Base-by-base conservation (phyloP, 2,329 filamentous ascomycete species). In the Pseudogymnoascus sp. region DNA sequence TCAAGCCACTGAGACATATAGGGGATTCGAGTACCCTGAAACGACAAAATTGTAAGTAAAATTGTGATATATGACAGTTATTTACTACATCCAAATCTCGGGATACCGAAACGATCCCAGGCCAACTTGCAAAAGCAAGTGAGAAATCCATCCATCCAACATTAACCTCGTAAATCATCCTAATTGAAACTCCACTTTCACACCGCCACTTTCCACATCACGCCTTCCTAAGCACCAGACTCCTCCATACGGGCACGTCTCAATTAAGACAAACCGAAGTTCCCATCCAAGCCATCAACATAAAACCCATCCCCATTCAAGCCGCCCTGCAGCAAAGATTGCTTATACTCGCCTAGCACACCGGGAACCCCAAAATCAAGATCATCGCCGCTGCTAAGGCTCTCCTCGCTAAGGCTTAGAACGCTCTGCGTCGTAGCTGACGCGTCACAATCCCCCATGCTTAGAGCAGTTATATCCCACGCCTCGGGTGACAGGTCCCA, bases 331-430 rank as follows among this genome's bases (percentile, higher is more conserved):
- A 66, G 58, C 12, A 68, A 58, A n/a, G 58, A 35, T 8, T 65
- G 63, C 14, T 61, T 58, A 30, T 67, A 66, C 30, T 68, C 67
- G 8, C 59, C 15, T 53, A 53, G 15, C 28, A 15, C 58, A 33
- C 37, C 58, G 3, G 35, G 35, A 6, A 12, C 58, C 33, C 57
- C 33, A 39, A 58, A 47, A 59, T 43, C 60, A 22, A 57, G 58
- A 12, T 78, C 78, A 53, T 77, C 76, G 2, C 81, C 79, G 14
- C 81, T 82, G 14, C 76, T 82, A 62, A 84, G 66, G 62, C 81
- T 84, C 68, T 85, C 82, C 53, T 84, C 82, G 5, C 80, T 83
- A 63, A 83, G 81, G 70, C 82, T 84, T 30, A 83, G 71, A 3
- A 83, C 80, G 63, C 82, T 84, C 65, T 81, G 80, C 30, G 80